A percentile compares a stretch with the other conserved stretches of the same genome.
Conservation (phyloP, 192 early-diverging fungal genomes). For the Coemansia sp. region DNA sequence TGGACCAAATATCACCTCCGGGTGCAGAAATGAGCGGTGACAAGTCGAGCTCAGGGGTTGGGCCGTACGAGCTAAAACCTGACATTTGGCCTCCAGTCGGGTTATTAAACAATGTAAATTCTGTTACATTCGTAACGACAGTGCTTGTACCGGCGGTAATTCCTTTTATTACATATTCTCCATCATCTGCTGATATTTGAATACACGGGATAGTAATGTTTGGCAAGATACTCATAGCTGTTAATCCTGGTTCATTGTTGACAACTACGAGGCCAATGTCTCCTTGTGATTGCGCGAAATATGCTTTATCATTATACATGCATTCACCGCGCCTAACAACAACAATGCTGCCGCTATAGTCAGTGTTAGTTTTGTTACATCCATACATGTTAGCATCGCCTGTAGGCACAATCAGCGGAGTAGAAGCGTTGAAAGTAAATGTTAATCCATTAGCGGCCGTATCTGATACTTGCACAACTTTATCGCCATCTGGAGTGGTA, state of each 20-base stretch:
- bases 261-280: constrained; percentile 57
- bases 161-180: constrained; percentile 24
- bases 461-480: not conserved
- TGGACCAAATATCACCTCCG: constrained; percentile 69
- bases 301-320: constrained; percentile 47
- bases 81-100: constrained; percentile 16
- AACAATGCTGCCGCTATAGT: constrained; percentile 43
- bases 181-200: constrained; percentile 47
- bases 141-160: constrained; percentile 4
- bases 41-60: constrained; percentile 60
- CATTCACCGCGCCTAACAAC: constrained; percentile 56
- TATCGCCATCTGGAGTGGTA: not conserved
- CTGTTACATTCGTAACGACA: constrained; percentile 21
- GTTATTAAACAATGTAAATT: constrained; percentile 13
- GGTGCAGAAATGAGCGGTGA: constrained; percentile 65
- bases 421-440: not conserved
- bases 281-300: constrained; percentile 49
- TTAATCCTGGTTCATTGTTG: constrained; percentile 42
- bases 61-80: constrained; percentile 66
- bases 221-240: constrained; percentile 22
- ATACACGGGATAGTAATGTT: constrained; percentile 49
- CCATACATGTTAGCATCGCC: constrained; percentile 5
- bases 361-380: constrained; percentile 9
- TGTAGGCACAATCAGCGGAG: not conserved
- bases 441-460: not conserved